Percentiles rank a stretch among this genome's conserved stretches.
Evolutionary conservation across 768 basidiomycete genomes (phyloP).

Genomic region (Lactarius sp.): DNA sequence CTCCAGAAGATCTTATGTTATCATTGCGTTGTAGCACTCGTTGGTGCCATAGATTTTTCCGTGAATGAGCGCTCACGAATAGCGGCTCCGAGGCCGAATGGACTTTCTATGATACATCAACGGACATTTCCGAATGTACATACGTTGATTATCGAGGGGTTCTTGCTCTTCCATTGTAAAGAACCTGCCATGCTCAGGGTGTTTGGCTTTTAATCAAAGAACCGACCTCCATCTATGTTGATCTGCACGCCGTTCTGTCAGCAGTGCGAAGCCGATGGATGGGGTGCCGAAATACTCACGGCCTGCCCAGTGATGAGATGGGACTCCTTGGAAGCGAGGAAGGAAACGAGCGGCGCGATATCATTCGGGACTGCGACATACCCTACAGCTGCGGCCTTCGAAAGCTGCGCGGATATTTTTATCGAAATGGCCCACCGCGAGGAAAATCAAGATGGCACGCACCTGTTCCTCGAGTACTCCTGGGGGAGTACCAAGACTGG

Average conservation of each 20-base stretch:
- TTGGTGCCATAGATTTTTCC: not conserved
- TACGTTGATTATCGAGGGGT: not conserved
- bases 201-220: slow-evolving; percentile 10
- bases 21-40: not conserved
- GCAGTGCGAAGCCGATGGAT: not conserved
- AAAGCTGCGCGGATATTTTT: slow-evolving; percentile 5
- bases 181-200: not conserved
- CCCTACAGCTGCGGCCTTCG: slow-evolving; percentile 24
- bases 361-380: slow-evolving; percentile 27
- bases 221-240: slow-evolving; percentile 22
- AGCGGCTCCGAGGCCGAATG: too few species aligned
- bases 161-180: not conserved
- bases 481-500: slow-evolving; percentile 3
- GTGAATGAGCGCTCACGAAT: not conserved
- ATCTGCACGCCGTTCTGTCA: slow-evolving; percentile 11
- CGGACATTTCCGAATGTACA: not conserved
- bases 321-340: slow-evolving; percentile 33
- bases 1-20: not conserved
- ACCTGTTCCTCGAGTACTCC: slow-evolving; percentile 20
- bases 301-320: slow-evolving; percentile 31
- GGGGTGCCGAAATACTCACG: slow-evolving; percentile 11
- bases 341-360: slow-evolving; percentile 33
- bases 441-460: not conserved
- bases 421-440: not conserved
- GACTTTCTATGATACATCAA: not conserved